Conservation (phyloP, 2,329 filamentous ascomycete species). For the Chrysosporium queenslandicum region DNA sequence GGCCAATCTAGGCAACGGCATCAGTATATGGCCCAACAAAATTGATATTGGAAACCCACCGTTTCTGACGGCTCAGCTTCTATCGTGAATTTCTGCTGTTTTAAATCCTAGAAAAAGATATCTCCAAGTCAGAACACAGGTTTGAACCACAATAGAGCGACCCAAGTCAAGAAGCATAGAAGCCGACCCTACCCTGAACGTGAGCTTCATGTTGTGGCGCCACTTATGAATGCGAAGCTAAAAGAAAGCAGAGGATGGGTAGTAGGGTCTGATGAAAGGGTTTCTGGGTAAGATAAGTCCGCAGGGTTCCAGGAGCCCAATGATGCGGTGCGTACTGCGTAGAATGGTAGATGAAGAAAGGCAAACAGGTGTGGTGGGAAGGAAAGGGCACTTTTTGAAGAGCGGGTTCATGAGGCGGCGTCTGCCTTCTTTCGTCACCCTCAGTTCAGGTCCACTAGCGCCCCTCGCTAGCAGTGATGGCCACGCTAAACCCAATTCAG, state of each 20-base stretch:
- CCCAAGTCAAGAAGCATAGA: neutral
- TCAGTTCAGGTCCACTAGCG: slow-evolving; percentile 3
- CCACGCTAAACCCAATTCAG: slow-evolving; percentile 1
- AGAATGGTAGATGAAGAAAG: neutral
- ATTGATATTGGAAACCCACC: slow-evolving; percentile 45
- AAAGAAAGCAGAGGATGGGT: neutral
- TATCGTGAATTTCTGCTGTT: slow-evolving; percentile 96
- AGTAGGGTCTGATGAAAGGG: neutral
- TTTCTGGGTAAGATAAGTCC: neutral
- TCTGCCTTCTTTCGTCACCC: slow-evolving; percentile 16
- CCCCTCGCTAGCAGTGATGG: slow-evolving; percentile 5
- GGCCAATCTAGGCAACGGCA: slow-evolving; percentile 55
- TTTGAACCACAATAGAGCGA: neutral
- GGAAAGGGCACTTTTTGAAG: neutral
- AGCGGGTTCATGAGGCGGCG: neutral
- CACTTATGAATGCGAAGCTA: neutral
- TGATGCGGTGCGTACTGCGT: neutral
- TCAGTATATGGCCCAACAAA: slow-evolving; percentile 4
- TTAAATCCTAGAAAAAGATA: slow-evolving; percentile 97
- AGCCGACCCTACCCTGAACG: slow-evolving; percentile 17
- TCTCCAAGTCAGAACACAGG: too few species aligned
- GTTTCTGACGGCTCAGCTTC: slow-evolving; percentile 88
- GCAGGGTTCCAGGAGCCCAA: neutral
- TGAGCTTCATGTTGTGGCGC: slow-evolving; percentile 19
- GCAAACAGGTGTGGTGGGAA: neutral